Evolutionary conservation across 345 rosid genomes (phyloP).

Genomic region (Barbarea vulgaris): DNA sequence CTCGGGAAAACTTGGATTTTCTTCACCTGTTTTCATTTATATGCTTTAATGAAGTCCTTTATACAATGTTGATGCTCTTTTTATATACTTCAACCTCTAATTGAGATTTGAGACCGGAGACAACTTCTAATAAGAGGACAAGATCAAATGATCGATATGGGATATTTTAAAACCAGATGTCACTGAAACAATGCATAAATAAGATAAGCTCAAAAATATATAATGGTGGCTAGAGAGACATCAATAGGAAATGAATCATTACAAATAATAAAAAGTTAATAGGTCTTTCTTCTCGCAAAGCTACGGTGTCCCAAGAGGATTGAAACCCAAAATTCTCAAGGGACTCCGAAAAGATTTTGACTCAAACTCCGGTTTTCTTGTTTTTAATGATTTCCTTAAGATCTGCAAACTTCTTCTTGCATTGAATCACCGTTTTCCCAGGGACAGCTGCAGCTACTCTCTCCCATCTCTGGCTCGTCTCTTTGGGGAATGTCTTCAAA

Average conservation of each 20-base stretch:
- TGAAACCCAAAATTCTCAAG: slow-evolving; percentile 44
- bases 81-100: background rate
- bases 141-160: background rate
- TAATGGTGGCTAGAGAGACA: slow-evolving; percentile 6
- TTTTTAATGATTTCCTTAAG: slow-evolving; percentile 73
- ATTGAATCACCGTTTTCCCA: slow-evolving; percentile 84
- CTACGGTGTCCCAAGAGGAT: slow-evolving; percentile 24
- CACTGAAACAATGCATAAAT: background rate
- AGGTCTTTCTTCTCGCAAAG: slow-evolving; percentile 21
- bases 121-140: background rate
- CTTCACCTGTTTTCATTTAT: background rate
- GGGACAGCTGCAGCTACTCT: slow-evolving; percentile 93
- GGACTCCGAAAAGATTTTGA: background rate
- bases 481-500: slow-evolving; percentile 91
- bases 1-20: background rate
- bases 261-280: slow-evolving; percentile 30
- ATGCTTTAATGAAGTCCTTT: background rate
- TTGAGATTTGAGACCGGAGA: background rate
- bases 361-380: slow-evolving; percentile 55
- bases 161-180: background rate
- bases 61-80: no score
- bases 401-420: slow-evolving; percentile 79
- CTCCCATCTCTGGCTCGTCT: slow-evolving; percentile 86
- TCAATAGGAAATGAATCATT: slow-evolving; percentile 33
- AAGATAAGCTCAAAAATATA: slow-evolving; percentile 6